Percentiles rank a stretch among this genome's conserved stretches.
These are phyloP conservation scores for Ceratobasidium theobromae DNA, from an alignment of 1,284 basidiomycete species.

Conservation along the genomic window DNA sequence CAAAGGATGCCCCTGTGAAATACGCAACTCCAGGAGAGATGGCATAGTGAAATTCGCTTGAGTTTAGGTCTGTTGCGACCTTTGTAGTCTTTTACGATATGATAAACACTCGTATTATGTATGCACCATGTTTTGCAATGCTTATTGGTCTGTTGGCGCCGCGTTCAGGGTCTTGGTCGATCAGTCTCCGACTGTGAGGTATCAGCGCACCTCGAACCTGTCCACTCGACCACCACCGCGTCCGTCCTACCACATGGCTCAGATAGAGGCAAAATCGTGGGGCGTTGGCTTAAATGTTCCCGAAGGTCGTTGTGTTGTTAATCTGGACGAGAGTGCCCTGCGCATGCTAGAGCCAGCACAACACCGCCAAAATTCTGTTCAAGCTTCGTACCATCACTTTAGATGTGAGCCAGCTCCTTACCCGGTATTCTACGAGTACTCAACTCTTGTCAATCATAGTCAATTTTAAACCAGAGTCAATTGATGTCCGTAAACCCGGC, in stretches of 20 bases:
- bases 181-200: constrained; percentile 28
- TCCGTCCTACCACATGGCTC: constrained; percentile 4
- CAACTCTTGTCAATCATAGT: neutral
- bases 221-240: neutral
- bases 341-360: constrained; percentile 29
- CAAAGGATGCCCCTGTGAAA: constrained; percentile 1
- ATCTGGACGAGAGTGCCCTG: constrained; percentile 26
- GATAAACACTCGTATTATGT: neutral
- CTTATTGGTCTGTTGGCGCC: constrained; percentile 4
- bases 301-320: constrained; percentile 18
- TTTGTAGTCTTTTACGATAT: neutral
- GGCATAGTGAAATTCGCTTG: neutral
- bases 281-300: constrained; percentile 1
- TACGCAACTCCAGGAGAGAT: constrained; percentile 17
- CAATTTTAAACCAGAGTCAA: constrained; percentile 29
- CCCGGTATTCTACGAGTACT: neutral
- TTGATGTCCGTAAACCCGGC: constrained; percentile 28
- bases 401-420: neutral
- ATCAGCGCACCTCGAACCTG: constrained; percentile 27
- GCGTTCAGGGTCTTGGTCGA: constrained; percentile 23
- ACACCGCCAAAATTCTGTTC: constrained; percentile 13
- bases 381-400: constrained; percentile 14
- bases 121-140: neutral
- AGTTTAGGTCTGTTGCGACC: neutral
- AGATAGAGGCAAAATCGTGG: constrained; percentile 30